Conservation (phyloP, 257 asterid genomes). For the Solanum dulcamara region DNA sequence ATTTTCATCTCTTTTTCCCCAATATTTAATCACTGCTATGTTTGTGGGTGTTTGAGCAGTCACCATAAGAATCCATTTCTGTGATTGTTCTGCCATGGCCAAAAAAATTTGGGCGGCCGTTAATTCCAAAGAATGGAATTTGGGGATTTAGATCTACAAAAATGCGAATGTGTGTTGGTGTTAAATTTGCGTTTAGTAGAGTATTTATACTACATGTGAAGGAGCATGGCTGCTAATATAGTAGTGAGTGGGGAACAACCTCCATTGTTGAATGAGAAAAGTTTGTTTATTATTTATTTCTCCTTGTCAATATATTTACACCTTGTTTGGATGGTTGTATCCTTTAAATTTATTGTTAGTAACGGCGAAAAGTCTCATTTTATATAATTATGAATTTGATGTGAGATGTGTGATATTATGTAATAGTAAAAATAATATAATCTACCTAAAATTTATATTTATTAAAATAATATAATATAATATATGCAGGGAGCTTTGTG, state of each 20-base stretch:
- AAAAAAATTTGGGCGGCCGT: neutral
- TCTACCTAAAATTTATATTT: too few species aligned
- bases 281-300: neutral
- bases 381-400: too few species aligned
- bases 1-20: slow-evolving; percentile 90
- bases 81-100: slow-evolving; percentile 21
- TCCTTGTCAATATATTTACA: neutral
- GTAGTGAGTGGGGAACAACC: neutral
- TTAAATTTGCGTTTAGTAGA: neutral
- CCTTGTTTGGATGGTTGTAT: neutral
- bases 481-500: too few species aligned
- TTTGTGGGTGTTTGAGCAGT: slow-evolving; percentile 97
- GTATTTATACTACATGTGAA: neutral
- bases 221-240: neutral
- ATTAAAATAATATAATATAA: too few species aligned
- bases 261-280: neutral
- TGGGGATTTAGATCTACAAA: neutral
- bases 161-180: neutral
- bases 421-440: too few species aligned
- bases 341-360: too few species aligned
- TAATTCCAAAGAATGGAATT: neutral
- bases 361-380: too few species aligned
- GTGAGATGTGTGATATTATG: too few species aligned
- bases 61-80: slow-evolving; percentile 58
- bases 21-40: slow-evolving; percentile 91